phyloP scores from a whole-genome alignment of 2,329 filamentous ascomycete genomes.

The Pyricularia pennisetigena region DNA sequence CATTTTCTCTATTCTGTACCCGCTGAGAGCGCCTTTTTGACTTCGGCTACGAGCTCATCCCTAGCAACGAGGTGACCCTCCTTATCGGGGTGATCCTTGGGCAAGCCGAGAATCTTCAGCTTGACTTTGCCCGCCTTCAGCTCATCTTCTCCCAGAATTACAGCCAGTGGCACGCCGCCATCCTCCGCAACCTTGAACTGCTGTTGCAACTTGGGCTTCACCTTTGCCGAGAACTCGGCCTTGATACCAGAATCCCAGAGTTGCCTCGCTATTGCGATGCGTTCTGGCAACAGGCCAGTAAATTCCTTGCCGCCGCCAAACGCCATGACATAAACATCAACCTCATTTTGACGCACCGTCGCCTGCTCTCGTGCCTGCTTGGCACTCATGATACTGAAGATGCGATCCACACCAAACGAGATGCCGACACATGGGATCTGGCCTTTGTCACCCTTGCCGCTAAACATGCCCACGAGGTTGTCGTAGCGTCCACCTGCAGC shows the following conservation, averaged over 20 bases:
- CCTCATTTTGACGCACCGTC: constrained; percentile 55
- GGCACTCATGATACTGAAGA: constrained; percentile 85
- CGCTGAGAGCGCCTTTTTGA: constrained; percentile 29
- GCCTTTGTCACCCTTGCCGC: constrained; percentile 59
- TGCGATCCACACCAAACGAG: constrained; percentile 91
- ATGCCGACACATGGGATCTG: constrained; percentile 87
- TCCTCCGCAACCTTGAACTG: constrained; percentile 89
- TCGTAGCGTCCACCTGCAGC: constrained; percentile 89
- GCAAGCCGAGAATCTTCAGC: constrained; percentile 69
- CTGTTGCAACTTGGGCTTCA: constrained; percentile 76
- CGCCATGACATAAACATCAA: constrained; percentile 91
- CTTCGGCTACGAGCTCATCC: constrained; percentile 50
- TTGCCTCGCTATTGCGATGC: constrained; percentile 66
- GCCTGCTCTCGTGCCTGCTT: constrained; percentile 35
- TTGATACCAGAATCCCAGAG: constrained; percentile 87
- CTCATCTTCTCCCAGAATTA: constrained; percentile 90
- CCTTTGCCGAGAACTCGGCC: constrained; percentile 81
- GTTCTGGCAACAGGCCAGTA: constrained; percentile 69
- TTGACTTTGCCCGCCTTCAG: constrained; percentile 73
- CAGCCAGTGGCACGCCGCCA: constrained; percentile 69
- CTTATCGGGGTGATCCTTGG: constrained; percentile 80
- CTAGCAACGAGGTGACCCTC: constrained; percentile 69
- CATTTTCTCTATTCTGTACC: neutral
- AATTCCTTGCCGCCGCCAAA: constrained; percentile 83
- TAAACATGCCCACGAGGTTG: constrained; percentile 90